Percentiles rank a stretch among this genome's conserved stretches.
phyloP scores from a whole-genome alignment of 306 rosid species.

The Vicia sativa region DNA sequence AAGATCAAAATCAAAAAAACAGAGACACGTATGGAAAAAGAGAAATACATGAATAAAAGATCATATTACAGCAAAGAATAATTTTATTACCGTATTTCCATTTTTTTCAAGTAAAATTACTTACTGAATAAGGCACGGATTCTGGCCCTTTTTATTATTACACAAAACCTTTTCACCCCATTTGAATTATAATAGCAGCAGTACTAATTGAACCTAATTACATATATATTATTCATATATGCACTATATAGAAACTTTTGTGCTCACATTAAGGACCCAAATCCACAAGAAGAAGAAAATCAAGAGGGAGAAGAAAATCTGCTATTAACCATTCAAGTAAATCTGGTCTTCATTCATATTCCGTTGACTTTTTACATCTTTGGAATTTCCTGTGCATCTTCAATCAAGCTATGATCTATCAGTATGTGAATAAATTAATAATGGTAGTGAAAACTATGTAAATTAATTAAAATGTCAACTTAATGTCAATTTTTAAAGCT shows the following conservation, averaged over 20 bases:
- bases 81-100: slow-evolving; percentile 52
- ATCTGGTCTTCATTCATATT: slow-evolving; percentile 51
- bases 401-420: slow-evolving; percentile 25
- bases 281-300: slow-evolving; percentile 47
- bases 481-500: neutral
- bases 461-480: slow-evolving; percentile 22
- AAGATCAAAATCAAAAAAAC: too few relatives aligned
- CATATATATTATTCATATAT: slow-evolving; percentile 43
- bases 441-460: neutral
- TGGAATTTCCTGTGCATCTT: slow-evolving; percentile 56
- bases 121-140: slow-evolving; percentile 44
- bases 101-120: slow-evolving; percentile 32
- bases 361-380: slow-evolving; percentile 54
- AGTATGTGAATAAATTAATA: slow-evolving; percentile 11
- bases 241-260: slow-evolving; percentile 50
- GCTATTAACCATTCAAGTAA: slow-evolving; percentile 45
- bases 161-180: slow-evolving; percentile 57
- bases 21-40: neutral
- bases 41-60: neutral
- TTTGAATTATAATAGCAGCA: slow-evolving; percentile 38
- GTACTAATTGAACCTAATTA: slow-evolving; percentile 45
- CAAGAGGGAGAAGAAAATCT: slow-evolving; percentile 24
- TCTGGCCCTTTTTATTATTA: slow-evolving; percentile 46
- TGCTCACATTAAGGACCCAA: slow-evolving; percentile 44
- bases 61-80: slow-evolving; percentile 59